phyloP scores from a whole-genome alignment of 495 filamentous ascomycete species.

The Aspergillus avenaceus region DNA sequence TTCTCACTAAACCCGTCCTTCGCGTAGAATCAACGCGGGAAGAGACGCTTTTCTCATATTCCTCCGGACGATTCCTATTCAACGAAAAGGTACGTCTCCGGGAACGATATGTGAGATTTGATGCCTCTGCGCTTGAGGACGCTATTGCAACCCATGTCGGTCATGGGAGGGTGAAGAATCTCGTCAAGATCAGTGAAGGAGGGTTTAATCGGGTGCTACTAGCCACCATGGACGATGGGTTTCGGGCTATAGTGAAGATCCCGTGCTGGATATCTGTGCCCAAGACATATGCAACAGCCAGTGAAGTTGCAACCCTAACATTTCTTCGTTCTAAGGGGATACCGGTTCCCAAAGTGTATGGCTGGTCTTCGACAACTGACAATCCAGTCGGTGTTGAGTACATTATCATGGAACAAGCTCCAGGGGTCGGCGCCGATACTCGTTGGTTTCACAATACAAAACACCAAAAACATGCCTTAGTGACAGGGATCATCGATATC shows the following conservation, averaged over 20 bases:
- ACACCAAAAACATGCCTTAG: constrained; percentile 17
- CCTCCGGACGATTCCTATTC: constrained; percentile 16
- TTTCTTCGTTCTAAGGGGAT: constrained; percentile 24
- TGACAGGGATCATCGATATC: constrained; percentile 20
- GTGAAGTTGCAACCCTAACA: constrained; percentile 34
- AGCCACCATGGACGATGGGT: constrained; percentile 23
- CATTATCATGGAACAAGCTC: constrained; percentile 17
- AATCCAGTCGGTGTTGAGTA: constrained; percentile 18
- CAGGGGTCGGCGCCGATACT: constrained; percentile 5
- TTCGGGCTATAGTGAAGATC: constrained; percentile 20
- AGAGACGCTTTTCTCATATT: constrained; percentile 18
- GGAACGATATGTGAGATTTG: constrained; percentile 19
- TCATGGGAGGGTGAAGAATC: constrained; percentile 9
- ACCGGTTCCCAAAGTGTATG: constrained; percentile 19
- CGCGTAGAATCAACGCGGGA: no score
- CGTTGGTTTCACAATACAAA: constrained; percentile 9
- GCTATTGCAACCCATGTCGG: constrained; percentile 10
- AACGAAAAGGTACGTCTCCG: constrained; percentile 15
- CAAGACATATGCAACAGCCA: constrained; percentile 23
- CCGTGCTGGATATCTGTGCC: constrained; percentile 20
- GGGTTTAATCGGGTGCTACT: constrained; percentile 26
- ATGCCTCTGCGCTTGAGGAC: constrained; percentile 15
- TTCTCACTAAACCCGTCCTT: no score
- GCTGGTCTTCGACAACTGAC: constrained; percentile 4
- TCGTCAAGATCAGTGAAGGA: constrained; percentile 22